Evolutionary conservation across 495 filamentous ascomycete genomes (phyloP).

Genomic region (Daldinia grandis): DNA sequence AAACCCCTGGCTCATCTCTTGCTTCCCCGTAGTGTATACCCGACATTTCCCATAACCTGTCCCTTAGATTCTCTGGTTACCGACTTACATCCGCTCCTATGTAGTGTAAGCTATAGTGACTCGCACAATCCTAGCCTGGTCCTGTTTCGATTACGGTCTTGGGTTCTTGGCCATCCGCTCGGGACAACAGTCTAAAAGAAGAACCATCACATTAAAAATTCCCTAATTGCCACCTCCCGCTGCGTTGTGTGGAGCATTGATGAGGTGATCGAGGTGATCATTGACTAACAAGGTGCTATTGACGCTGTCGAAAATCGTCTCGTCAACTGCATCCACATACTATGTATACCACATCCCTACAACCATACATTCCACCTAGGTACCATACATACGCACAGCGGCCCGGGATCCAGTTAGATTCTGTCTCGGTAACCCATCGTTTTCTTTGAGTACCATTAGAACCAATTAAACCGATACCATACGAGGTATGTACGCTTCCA

Average conservation of each 20-base stretch:
- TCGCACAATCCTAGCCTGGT: conserved; percentile 24
- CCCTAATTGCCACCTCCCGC: conserved; percentile 37
- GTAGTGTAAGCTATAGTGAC: conserved; percentile 19
- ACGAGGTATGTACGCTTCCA: conserved; percentile 5
- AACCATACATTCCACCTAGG: not conserved
- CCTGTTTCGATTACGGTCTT: conserved; percentile 24
- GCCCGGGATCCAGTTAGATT: conserved; percentile 27
- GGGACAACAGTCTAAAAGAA: conserved; percentile 6
- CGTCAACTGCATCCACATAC: conserved; percentile 26
- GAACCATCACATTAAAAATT: conserved; percentile 1
- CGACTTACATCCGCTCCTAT: not conserved
- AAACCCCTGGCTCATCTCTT: conserved; percentile 27
- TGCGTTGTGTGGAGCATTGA: conserved; percentile 28
- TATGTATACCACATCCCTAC: conserved; percentile 8
- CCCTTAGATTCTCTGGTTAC: not conserved
- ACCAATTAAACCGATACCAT: conserved; percentile 9
- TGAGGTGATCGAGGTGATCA: conserved; percentile 43
- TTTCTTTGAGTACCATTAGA: conserved; percentile 10
- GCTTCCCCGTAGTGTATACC: conserved; percentile 24
- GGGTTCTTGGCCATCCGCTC: conserved; percentile 30
- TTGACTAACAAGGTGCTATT: conserved; percentile 44
- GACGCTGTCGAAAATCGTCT: conserved; percentile 29
- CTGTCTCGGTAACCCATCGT: not conserved
- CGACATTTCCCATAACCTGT: conserved; percentile 12
- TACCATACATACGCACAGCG: conserved; percentile 6